Base-by-base conservation (phyloP, 176 grass and related monocot species). In the Carex parvula region DNA sequence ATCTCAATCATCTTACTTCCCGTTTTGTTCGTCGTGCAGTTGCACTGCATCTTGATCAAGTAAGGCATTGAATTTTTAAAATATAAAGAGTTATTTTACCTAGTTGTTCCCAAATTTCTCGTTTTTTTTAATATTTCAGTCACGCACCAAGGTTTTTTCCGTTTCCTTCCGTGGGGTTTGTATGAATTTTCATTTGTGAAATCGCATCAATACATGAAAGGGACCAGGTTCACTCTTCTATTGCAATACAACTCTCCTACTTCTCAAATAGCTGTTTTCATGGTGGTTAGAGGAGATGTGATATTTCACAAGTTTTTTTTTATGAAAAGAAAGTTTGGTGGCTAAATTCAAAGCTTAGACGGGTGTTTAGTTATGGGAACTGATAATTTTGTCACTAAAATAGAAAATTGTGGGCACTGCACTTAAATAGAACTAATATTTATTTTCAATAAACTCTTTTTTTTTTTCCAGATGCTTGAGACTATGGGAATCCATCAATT, bases 1-100 rank as follows among this genome's bases (percentile, higher is more conserved):
- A 98, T 85, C 91, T 98, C 24, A 52, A 94, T 87, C 92, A 98
- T 84, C 39, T 98, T 33, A 98, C 53, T 87, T 80, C 95, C 76
- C 69, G 79, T 79, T 98, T 98, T 89, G 95, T 93, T 87, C 72
- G 91, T 72, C 84, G 92, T 84, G 92, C 92, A 84, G 92, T 98
- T 63, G 79, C 67, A 30, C 79, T 98, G 81, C 95, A 93, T 93
- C 86, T 98, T 91, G 95, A 98, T 77, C 89, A 98, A 92, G 92
- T 98, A 85, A 89, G 22, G 33, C 46, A 70, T 84, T 79, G 48
- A 79, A 77, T 83, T 26, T 63, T 62, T 13, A 60, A 78, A 90
- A 9, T 66, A 83, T 85, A 75, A 22, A 83, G 9, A 70, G 84
- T 29, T 84, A 66, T 63, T 84, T 75, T 90, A 44, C 6, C 39